Evolutionary conservation across 2,329 filamentous ascomycete species (phyloP).

Genomic region (Capronia americana): DNA sequence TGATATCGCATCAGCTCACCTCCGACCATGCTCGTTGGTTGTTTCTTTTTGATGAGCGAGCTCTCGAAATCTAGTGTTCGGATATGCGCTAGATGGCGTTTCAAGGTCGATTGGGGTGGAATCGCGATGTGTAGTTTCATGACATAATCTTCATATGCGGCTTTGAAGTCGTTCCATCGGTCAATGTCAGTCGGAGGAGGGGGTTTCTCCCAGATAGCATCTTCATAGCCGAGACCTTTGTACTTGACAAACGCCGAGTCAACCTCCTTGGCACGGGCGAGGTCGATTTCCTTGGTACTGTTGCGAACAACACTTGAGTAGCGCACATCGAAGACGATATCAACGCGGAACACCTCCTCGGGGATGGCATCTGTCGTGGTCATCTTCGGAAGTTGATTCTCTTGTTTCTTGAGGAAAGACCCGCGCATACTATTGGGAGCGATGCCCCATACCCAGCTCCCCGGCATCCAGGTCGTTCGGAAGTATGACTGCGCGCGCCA

Average conservation of each 20-base stretch:
- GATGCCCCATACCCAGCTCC: slow-evolving; percentile 84
- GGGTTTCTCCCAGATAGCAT: slow-evolving; percentile 86
- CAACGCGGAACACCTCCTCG: slow-evolving; percentile 81
- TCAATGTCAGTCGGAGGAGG: slow-evolving; percentile 69
- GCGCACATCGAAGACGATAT: slow-evolving; percentile 85
- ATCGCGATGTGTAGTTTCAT: slow-evolving; percentile 75
- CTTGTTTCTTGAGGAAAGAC: slow-evolving; percentile 75
- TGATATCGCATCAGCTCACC: slow-evolving; percentile 94
- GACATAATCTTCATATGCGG: slow-evolving; percentile 86
- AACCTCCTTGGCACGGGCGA: slow-evolving; percentile 74
- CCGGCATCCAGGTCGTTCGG: slow-evolving; percentile 84
- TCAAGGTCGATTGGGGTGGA: slow-evolving; percentile 62
- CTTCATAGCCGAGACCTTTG: slow-evolving; percentile 88
- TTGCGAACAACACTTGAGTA: slow-evolving; percentile 66
- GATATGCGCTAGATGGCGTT: slow-evolving; percentile 70
- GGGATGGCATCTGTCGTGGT: slow-evolving; percentile 80
- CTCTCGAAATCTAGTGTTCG: slow-evolving; percentile 69
- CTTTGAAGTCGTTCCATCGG: slow-evolving; percentile 78
- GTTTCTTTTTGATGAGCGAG: slow-evolving; percentile 70
- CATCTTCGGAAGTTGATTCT: slow-evolving; percentile 69
- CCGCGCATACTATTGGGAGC: slow-evolving; percentile 68
- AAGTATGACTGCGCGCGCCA: slow-evolving; percentile 84
- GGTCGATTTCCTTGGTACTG: slow-evolving; percentile 71
- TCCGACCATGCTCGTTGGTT: slow-evolving; percentile 75
- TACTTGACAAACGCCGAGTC: slow-evolving; percentile 83